A percentile compares a stretch with the other conserved stretches of the same genome.
These are phyloP conservation scores for Malania oleifera DNA, from an alignment of 164 flowering plant species.

Conservation along the genomic window DNA sequence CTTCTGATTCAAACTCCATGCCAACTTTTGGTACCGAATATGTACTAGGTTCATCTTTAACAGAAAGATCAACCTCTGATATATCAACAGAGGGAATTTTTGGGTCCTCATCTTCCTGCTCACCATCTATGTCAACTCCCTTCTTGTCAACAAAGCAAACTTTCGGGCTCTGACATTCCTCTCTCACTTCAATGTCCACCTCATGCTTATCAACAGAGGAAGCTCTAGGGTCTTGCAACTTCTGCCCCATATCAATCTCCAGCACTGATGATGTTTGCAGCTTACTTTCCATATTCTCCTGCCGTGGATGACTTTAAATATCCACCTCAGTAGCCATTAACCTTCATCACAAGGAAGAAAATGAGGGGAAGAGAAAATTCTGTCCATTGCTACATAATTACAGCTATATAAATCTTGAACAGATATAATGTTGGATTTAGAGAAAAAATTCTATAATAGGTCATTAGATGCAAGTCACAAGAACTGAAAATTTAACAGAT, in stretches of 20 bases:
- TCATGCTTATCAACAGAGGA: slow-evolving; percentile 11
- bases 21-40: slow-evolving; percentile 19
- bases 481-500: too few relatives aligned
- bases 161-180: slow-evolving; percentile 6
- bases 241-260: slow-evolving; percentile 5
- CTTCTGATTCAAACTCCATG: slow-evolving; percentile 22
- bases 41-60: slow-evolving; percentile 5
- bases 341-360: slow-evolving; percentile 6
- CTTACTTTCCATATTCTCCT: slow-evolving; percentile 3
- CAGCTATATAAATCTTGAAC: too few relatives aligned
- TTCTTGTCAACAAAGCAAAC: slow-evolving; percentile 8
- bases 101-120: slow-evolving; percentile 9
- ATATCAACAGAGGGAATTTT: slow-evolving; percentile 11
- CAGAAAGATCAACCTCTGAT: background rate
- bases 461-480: too few relatives aligned
- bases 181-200: slow-evolving; percentile 7
- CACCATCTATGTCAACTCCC: slow-evolving; percentile 9
- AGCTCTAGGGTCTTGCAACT: slow-evolving; percentile 8
- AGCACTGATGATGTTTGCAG: background rate
- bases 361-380: background rate
- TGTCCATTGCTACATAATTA: too few relatives aligned
- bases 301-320: slow-evolving; percentile 1
- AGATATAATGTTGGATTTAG: too few relatives aligned
- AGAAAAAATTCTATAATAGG: too few relatives aligned
- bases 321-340: slow-evolving; percentile 12